Evolutionary conservation across 2,329 filamentous ascomycete genomes (phyloP), one percentile per base, ranked within the genome.

Genomic region (Plenodomus tracheiphilus): DNA sequence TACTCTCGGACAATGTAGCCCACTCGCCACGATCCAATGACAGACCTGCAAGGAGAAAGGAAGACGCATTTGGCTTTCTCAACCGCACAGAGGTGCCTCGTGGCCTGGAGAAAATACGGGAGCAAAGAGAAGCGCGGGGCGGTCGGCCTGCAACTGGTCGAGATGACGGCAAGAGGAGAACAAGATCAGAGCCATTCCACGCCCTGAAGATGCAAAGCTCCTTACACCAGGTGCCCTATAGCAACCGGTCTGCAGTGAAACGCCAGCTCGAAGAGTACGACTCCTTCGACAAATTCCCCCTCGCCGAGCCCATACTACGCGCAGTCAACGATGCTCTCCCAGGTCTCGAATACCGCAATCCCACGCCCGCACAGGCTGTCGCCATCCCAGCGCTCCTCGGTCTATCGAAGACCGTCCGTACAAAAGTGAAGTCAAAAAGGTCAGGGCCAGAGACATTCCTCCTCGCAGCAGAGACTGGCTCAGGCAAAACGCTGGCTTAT

Each of bases 401-500:
- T 13, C 77, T 85, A 62, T 69, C 78, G 18, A 70, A 72, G 17
- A 73, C 61, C 35, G 51, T 47, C 66, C 63, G 65, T 49, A 70
- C 66, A 35, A 55, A 53, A 36, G 44, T 64, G 32, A 57, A 53
- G 4, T 46, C 68, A 2, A 65, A 62, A 43, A 53, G 49, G 64
- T 66, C 67, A 56, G 73, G 56, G n/a, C 80, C 82, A 64, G 77
- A 85, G 45, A 79, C 85, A 43, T 97, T 90, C 66, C 80, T 99
- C 11, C 79, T 99, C 41, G 94, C 94, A 3, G 94, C 94, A 10
- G 94, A 99, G 77, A 99, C 94, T 0, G 94, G 94, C 11, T 97
- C 94, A 0, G 94, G 94, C 51, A 99, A 99, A 78, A 99, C 94
- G 1, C 78, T 99, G 53, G 91, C 94, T 8, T 99, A 99, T 68